Base-by-base conservation (phyloP, 2,329 filamentous ascomycete species). In the Ophiostoma ulmi region DNA sequence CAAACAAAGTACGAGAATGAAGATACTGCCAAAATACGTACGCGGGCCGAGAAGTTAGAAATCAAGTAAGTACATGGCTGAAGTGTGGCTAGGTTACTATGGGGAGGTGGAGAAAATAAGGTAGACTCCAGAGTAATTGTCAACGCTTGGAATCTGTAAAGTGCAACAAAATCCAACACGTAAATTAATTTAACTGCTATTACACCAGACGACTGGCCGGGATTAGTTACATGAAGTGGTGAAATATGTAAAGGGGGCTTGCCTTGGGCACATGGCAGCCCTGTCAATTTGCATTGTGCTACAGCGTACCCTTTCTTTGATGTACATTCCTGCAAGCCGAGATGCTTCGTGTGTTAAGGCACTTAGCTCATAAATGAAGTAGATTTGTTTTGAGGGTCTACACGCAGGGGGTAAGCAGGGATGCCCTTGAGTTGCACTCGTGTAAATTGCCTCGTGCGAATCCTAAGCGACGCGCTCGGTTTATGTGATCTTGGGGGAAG, bases 181-280 rank as follows among this genome's bases (percentile, higher is more conserved):
- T 39, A 39, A 3, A 20, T 48, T n/a, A 6, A n/a, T 20, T 31
- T 31, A 31, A 31, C 31, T 31, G 3, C 31, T 31, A n/a, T 48
- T 58, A 22, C 52, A 58, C 11, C n/a, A 22, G 22, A 58, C 52
- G 52, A n/a, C 52, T 58, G 52, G 58, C 13, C 58, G 26, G 26
- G 26, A 63, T 26, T 63, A 63, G 58, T 63, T 35, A 58, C 22
- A 58, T 63, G 22, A 63, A 26, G 58, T 26, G 55, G 58, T 36
- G 44, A 58, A 31, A 48, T 36, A 39, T 58, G 44, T 13, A 41
- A 11, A 48, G 36, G 41, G 22, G 14, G 48, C 8, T 13, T 67
- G 65, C 39, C 36, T n/a, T 26, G 39, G 39, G 41, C 39, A 65
- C 63, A 65, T 65, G 63, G 63, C 63, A 65, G 63, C 67, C 67